A percentile compares a stretch with the other conserved stretches of the same genome.
phyloP scores from a whole-genome alignment of 2,329 filamentous ascomycete genomes.

The Xylaria arbuscula region DNA sequence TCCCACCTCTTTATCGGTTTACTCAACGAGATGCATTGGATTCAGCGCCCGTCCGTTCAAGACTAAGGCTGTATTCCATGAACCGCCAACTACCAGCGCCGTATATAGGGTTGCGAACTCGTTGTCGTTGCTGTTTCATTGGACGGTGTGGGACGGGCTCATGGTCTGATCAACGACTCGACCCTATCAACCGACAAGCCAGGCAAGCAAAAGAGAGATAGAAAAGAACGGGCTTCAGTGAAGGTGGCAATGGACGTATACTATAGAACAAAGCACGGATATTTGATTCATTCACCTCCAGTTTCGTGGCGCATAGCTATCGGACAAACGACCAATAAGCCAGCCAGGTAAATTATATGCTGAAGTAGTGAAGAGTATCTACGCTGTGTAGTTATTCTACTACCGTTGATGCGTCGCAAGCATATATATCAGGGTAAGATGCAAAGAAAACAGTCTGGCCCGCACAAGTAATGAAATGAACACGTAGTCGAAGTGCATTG shows the following conservation, averaged over 20 bases:
- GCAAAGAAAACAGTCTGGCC: background rate
- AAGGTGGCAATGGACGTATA: background rate
- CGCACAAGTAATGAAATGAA: slow-evolving; percentile 20
- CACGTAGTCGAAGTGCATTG: slow-evolving; percentile 20
- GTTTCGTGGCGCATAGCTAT: too few relatives aligned
- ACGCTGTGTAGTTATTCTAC: too few relatives aligned
- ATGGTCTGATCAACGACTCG: too few relatives aligned
- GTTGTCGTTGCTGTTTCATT: background rate
- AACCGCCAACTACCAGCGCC: background rate
- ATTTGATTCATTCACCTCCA: background rate
- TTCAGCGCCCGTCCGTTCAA: background rate
- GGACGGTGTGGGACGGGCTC: too few relatives aligned
- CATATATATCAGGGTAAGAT: background rate
- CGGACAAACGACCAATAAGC: too few relatives aligned
- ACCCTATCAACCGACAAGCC: background rate
- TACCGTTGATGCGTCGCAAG: background rate
- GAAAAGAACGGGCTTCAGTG: background rate
- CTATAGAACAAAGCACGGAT: background rate
- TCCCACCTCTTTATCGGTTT: background rate
- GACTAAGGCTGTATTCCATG: background rate
- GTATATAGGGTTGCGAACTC: background rate
- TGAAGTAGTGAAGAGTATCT: too few relatives aligned
- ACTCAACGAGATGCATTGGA: background rate
- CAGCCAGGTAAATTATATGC: too few relatives aligned
- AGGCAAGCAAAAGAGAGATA: too few relatives aligned